Conservation (phyloP, 805 yeast species). For the Lachancea meyersii region DNA sequence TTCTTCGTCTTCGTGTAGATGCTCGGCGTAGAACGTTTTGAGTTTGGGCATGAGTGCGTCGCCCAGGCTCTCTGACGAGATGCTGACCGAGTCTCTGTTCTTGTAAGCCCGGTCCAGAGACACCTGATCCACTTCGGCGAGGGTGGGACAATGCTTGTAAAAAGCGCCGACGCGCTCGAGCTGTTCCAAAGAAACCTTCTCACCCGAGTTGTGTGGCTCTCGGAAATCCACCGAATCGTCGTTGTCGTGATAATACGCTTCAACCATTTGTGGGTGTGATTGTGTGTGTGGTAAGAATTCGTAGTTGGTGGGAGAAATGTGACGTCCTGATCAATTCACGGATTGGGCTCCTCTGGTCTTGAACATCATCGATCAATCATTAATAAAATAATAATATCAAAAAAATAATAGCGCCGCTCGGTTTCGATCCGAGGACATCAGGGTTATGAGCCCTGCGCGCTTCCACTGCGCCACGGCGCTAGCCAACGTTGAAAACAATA, state of each 20-base stretch:
- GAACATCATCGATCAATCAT: no score
- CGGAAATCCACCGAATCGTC: slow-evolving; percentile 53
- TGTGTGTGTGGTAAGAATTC: not conserved
- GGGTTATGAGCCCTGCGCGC: slow-evolving; percentile 99
- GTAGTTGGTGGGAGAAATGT: no score
- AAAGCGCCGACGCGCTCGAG: slow-evolving; percentile 62
- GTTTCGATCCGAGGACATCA: slow-evolving; percentile 97
- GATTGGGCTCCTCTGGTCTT: no score
- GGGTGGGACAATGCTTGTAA: slow-evolving; percentile 46
- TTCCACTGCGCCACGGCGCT: slow-evolving; percentile 99
- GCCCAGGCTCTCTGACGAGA: slow-evolving; percentile 56
- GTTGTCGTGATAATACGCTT: slow-evolving; percentile 62
- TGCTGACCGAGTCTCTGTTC: slow-evolving; percentile 67
- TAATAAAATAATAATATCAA: no score
- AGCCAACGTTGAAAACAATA: not conserved
- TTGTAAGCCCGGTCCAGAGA: slow-evolving; percentile 69
- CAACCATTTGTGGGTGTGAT: slow-evolving; percentile 31
- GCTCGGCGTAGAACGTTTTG: slow-evolving; percentile 70
- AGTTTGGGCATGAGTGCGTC: slow-evolving; percentile 62
- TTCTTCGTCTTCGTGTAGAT: slow-evolving; percentile 95
- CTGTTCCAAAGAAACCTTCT: slow-evolving; percentile 42
- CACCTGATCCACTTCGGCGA: slow-evolving; percentile 52
- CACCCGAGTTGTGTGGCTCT: slow-evolving; percentile 68
- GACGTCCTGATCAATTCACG: no score
- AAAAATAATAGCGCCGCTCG: slow-evolving; percentile 69